These are phyloP conservation scores for Diaporthe batatas DNA, from an alignment of 2,329 filamentous ascomycete genomes.

Conservation along the genomic window DNA sequence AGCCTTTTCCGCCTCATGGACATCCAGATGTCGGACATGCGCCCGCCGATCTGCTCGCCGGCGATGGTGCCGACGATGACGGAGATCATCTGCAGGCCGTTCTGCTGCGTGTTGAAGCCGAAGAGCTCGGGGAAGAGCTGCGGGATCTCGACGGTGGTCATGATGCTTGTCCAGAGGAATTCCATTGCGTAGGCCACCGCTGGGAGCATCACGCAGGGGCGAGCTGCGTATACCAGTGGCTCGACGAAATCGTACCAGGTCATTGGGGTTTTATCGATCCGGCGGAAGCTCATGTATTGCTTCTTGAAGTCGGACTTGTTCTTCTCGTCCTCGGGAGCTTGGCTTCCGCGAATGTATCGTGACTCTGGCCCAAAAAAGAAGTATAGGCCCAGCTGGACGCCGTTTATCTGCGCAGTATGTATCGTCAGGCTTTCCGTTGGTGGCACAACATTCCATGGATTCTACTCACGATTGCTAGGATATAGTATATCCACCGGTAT, in stretches of 20 bases:
- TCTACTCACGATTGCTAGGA: slow-evolving; percentile 63
- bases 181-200: slow-evolving; percentile 67
- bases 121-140: slow-evolving; percentile 69
- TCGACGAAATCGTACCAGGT: slow-evolving; percentile 63
- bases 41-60: slow-evolving; percentile 70
- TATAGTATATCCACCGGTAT: slow-evolving; percentile 72
- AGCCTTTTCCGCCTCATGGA: slow-evolving; percentile 51
- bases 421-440: neutral
- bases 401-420: slow-evolving; percentile 60
- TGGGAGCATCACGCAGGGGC: slow-evolving; percentile 63
- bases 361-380: slow-evolving; percentile 69
- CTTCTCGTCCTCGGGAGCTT: slow-evolving; percentile 44
- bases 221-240: slow-evolving; percentile 58
- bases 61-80: slow-evolving; percentile 69
- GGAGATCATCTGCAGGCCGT: slow-evolving; percentile 70
- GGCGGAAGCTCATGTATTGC: slow-evolving; percentile 58
- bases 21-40: slow-evolving; percentile 67
- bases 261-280: slow-evolving; percentile 66
- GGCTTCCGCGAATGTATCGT: slow-evolving; percentile 60
- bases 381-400: slow-evolving; percentile 68
- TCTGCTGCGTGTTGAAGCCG: slow-evolving; percentile 67
- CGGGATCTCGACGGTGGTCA: slow-evolving; percentile 70
- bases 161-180: slow-evolving; percentile 66
- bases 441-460: neutral
- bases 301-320: slow-evolving; percentile 57